A percentile compares a stretch with the other conserved stretches of the same genome.
These are phyloP conservation scores for Pythium volutum DNA, from an alignment of 352 stramenopile species.

Conservation along the genomic window DNA sequence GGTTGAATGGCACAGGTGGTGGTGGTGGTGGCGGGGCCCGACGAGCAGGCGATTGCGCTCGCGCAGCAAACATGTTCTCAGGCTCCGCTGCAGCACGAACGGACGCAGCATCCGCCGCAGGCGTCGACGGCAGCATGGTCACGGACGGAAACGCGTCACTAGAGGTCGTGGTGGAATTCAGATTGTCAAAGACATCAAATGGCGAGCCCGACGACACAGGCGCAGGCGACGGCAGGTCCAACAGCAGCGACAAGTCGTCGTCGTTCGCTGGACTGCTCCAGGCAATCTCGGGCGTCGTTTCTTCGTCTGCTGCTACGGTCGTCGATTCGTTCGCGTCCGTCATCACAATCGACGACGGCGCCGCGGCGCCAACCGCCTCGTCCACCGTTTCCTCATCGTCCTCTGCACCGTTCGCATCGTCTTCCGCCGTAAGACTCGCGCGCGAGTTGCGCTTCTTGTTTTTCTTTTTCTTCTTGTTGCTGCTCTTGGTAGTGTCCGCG, in stretches of 20 bases:
- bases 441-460: slow-evolving; percentile 26
- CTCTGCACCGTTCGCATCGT: not conserved
- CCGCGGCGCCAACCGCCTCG: not conserved
- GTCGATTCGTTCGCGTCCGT: not conserved
- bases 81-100: not conserved
- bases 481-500: not conserved
- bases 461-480: slow-evolving; percentile 29
- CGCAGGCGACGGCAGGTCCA: slow-evolving; percentile 46
- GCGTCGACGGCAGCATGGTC: slow-evolving; percentile 2
- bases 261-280: not conserved
- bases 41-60: not conserved
- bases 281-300: not conserved
- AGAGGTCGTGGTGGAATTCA: not conserved
- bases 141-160: not conserved
- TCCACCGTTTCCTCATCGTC: not conserved
- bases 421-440: slow-evolving; percentile 13
- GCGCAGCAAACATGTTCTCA: slow-evolving; percentile 3
- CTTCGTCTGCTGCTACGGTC: not conserved
- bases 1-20: not conserved
- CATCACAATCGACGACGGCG: not conserved
- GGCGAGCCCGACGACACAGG: slow-evolving; percentile 6
- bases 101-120: not conserved
- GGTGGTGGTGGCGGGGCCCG: not conserved
- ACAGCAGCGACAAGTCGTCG: slow-evolving; percentile 11
- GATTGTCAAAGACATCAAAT: slow-evolving; percentile 22